phyloP scores from a whole-genome alignment of 2,329 filamentous ascomycete species.

The Pseudocercospora crystallina region DNA sequence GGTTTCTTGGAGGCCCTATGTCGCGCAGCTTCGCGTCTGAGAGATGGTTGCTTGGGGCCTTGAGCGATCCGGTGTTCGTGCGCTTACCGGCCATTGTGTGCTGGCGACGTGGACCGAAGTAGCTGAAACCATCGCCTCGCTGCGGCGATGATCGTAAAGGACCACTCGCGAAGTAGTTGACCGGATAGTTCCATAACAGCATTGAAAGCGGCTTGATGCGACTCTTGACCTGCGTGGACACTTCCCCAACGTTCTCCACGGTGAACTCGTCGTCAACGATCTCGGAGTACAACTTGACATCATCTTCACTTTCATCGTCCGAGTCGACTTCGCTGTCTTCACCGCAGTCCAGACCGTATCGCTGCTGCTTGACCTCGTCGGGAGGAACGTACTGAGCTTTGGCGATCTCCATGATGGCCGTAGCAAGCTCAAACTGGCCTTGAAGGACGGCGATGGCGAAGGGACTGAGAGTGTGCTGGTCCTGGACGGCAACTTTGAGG shows the following conservation, averaged over 20 bases:
- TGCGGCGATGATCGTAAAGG: constrained; percentile 15
- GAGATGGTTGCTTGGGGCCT: constrained; percentile 13
- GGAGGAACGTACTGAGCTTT: constrained; percentile 64
- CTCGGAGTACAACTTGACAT: constrained; percentile 44
- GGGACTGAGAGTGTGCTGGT: constrained; percentile 54
- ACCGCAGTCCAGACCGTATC: constrained; percentile 35
- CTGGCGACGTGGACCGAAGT: constrained; percentile 17
- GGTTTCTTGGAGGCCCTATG: constrained; percentile 17
- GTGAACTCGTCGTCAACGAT: constrained; percentile 69
- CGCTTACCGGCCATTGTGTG: constrained; percentile 18
- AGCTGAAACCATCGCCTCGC: constrained; percentile 16
- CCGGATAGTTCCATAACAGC: constrained; percentile 41
- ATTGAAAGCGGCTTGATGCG: constrained; percentile 55
- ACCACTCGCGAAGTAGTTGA: constrained; percentile 13
- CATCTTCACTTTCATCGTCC: constrained; percentile 31
- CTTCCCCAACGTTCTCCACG: constrained; percentile 71
- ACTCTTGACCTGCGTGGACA: constrained; percentile 68
- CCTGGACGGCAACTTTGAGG: constrained; percentile 62
- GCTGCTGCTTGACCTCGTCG: constrained; percentile 16
- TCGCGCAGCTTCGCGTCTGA: constrained; percentile 14
- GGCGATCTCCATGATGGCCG: constrained; percentile 67
- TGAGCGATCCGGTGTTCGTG: constrained; percentile 20
- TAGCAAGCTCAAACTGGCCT: constrained; percentile 64
- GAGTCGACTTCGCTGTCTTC: constrained; percentile 34
- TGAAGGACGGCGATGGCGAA: constrained; percentile 68